Evolutionary conservation across 371 early-diverging fungal species (phyloP).

Genomic region (Mucor indicus): DNA sequence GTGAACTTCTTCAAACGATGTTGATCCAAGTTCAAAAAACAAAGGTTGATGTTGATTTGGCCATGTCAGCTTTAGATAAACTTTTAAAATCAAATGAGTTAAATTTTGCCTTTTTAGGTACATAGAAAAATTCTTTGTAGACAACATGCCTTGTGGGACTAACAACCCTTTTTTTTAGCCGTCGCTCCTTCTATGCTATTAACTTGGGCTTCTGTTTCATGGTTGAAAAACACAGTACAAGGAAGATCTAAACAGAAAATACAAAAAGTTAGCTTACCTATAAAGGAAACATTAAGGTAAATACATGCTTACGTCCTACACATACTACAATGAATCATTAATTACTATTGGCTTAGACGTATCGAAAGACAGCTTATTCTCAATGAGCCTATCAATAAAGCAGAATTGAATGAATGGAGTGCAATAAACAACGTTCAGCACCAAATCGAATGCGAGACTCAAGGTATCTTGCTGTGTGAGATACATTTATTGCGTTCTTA

Average conservation of each 20-base stretch:
- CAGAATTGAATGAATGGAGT: slow-evolving; percentile 17
- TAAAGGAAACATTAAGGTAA: slow-evolving; percentile 42
- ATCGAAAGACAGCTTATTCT: slow-evolving; percentile 45
- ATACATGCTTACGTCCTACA: no score
- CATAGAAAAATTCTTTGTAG: no score
- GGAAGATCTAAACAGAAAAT: slow-evolving; percentile 32
- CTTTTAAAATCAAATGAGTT: slow-evolving; percentile 92
- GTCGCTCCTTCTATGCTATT: slow-evolving; percentile 65
- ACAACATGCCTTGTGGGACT: no score
- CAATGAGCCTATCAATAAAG: slow-evolving; percentile 10
- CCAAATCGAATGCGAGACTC: slow-evolving; percentile 55
- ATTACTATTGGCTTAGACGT: slow-evolving; percentile 25
- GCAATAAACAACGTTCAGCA: neutral
- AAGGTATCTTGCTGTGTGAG: slow-evolving; percentile 76
- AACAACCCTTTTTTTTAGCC: slow-evolving; percentile 39
- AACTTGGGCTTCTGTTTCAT: slow-evolving; percentile 49
- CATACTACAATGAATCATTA: no score
- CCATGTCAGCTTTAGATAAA: slow-evolving; percentile 92
- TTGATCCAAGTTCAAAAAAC: slow-evolving; percentile 90
- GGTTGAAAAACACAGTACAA: slow-evolving; percentile 42
- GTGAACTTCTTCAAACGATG: slow-evolving; percentile 80
- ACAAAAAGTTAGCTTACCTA: slow-evolving; percentile 29
- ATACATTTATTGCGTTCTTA: slow-evolving; percentile 56
- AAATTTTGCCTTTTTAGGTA: slow-evolving; percentile 87
- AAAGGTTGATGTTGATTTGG: slow-evolving; percentile 89